phyloP scores from a whole-genome alignment of 352 stramenopile genomes.

The Globisporangium nagaii region DNA sequence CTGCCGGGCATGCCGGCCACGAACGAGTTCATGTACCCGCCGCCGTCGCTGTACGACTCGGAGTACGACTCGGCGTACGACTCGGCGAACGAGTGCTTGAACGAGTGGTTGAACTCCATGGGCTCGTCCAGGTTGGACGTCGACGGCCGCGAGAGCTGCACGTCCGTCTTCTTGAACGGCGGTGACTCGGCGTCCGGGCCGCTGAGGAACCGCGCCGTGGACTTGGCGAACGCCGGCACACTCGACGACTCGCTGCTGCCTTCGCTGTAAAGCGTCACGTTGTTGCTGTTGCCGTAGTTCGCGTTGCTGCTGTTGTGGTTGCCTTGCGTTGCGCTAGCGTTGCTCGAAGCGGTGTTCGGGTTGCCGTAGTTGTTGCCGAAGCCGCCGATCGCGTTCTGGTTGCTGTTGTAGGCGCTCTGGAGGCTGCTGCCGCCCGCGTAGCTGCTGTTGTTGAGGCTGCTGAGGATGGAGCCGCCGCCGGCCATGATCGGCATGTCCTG shows the following conservation, averaged over 20 bases:
- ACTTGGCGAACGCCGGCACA: slow-evolving; percentile 6
- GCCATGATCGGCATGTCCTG: slow-evolving; percentile 17
- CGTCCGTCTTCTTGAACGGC: slow-evolving; percentile 29
- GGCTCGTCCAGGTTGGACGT: slow-evolving; percentile 46
- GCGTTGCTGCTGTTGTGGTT: background rate
- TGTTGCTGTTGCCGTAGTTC: background rate
- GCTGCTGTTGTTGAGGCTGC: slow-evolving; percentile 10
- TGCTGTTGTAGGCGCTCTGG: slow-evolving; percentile 8
- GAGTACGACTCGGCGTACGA: slow-evolving; percentile 43
- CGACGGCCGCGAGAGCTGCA: slow-evolving; percentile 37
- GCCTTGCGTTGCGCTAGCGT: background rate
- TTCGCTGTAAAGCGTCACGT: slow-evolving; percentile 6
- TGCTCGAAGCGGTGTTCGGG: no score
- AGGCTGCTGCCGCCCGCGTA: background rate
- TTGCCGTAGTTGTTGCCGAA: slow-evolving; percentile 8
- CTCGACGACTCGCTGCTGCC: background rate
- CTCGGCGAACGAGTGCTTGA: slow-evolving; percentile 51
- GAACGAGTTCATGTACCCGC: slow-evolving; percentile 36
- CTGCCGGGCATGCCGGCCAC: slow-evolving; percentile 40
- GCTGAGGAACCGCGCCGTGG: slow-evolving; percentile 11
- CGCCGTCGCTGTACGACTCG: slow-evolving; percentile 28
- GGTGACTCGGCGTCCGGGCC: slow-evolving; percentile 14
- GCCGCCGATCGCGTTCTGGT: background rate
- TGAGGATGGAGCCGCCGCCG: slow-evolving; percentile 5
- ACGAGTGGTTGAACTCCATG: slow-evolving; percentile 51